Percentiles rank a stretch among this genome's conserved stretches.
Evolutionary conservation across 352 stramenopile species (phyloP).

Genomic region (Pythium rhizo-oryzae): DNA sequence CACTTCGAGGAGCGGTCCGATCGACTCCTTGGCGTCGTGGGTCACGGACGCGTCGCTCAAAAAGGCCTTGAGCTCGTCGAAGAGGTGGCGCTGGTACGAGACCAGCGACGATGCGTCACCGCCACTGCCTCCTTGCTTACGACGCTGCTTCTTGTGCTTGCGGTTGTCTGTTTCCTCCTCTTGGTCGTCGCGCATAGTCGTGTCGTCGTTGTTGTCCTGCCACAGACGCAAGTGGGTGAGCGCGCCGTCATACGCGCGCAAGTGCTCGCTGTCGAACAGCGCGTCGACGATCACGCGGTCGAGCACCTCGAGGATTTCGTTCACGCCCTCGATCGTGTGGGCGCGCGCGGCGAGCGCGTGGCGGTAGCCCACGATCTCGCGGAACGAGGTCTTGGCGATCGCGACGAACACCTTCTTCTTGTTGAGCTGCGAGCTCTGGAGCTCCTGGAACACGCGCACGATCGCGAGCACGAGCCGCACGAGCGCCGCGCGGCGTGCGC

Average conservation of each 20-base stretch:
- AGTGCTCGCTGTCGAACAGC: slow-evolving; percentile 77
- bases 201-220: slow-evolving; percentile 18
- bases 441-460: slow-evolving; percentile 72
- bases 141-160: slow-evolving; percentile 42
- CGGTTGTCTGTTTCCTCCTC: slow-evolving; percentile 15
- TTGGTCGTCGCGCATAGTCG: slow-evolving; percentile 1
- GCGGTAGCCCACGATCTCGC: slow-evolving; percentile 59
- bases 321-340: slow-evolving; percentile 3
- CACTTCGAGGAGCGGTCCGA: slow-evolving; percentile 62
- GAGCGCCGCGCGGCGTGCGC: slow-evolving; percentile 25
- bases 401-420: slow-evolving; percentile 89
- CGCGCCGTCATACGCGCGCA: slow-evolving; percentile 72
- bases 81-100: slow-evolving; percentile 82
- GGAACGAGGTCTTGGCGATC: slow-evolving; percentile 78
- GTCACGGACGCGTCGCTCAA: slow-evolving; percentile 42
- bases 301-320: slow-evolving; percentile 52
- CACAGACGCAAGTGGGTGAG: slow-evolving; percentile 46
- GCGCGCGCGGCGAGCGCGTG: slow-evolving; percentile 38
- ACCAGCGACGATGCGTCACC: slow-evolving; percentile 41
- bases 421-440: slow-evolving; percentile 86
- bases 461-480: slow-evolving; percentile 52
- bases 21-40: slow-evolving; percentile 44
- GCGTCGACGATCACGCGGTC: slow-evolving; percentile 71
- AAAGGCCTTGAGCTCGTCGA: slow-evolving; percentile 69
- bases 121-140: slow-evolving; percentile 12